Base-by-base conservation (phyloP, 371 early-diverging fungal species). In the Vairimorpha necatrix region DNA sequence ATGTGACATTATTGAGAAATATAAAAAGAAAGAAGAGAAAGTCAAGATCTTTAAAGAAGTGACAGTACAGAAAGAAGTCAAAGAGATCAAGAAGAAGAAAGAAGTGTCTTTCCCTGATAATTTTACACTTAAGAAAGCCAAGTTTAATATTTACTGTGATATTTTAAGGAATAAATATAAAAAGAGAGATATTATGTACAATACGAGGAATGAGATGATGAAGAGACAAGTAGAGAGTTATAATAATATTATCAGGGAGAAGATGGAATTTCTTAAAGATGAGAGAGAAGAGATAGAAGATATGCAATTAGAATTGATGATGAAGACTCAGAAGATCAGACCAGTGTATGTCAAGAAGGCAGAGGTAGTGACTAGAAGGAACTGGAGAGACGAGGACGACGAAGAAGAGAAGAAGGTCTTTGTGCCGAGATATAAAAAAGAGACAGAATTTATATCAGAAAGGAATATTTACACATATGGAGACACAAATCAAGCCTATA, bases 1-100 rank as follows among this genome's bases (percentile, higher is more conserved):
- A n/a, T 69, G 62, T 53, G 67, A 77, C 30, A 71, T 77, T 26
- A 46, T 66, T 7, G 63, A 76, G 0, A 32, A 34, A 34, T 80
- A 80, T 56, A 36, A 20, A 22, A 47, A 38, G 53, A 65, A 42
- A 30, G 20, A 22, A 50, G 28, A 26, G n/a, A 38, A 62, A n/a
- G 0, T 46, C 20, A 66, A 32, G 47, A 26, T 46, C 33, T 2
- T 32, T 13, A 22, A 24, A 62, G 20, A 20, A 20, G 16, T 11
- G 4, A 36, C n/a, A 26, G 36, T 34, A 28, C 1, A 26, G 2
- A 32, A 28, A 62, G 36, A 20, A 39, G n/a, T n/a, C n/a, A 62
- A 36, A 62, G n/a, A 16, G 36, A 36, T 62, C 18, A 34, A 11
- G 1, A 32, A 62, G 2, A 32, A 36, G 18, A 62, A 62, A 38